Base-by-base conservation (phyloP, 352 stramenopile genomes). In the Pythium aristosporum region DNA sequence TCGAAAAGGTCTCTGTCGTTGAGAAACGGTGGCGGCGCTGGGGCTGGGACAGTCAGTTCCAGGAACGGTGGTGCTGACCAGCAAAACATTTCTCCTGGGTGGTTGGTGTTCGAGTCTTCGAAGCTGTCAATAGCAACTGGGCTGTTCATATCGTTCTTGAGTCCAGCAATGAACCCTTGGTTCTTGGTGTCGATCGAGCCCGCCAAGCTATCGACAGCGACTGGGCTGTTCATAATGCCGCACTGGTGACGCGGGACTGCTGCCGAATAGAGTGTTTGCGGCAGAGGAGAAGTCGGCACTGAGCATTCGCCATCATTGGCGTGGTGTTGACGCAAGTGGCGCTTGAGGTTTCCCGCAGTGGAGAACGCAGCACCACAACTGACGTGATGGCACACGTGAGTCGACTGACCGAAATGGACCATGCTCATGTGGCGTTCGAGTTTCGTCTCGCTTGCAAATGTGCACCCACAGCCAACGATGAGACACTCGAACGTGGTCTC, bases 351-450 rank as follows among this genome's bases (percentile, higher is more conserved):
- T 34, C 80, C 80, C 7, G 61, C 43, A 3, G 51, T 61, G 2
- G 51, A 61, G 52, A 67, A 67, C n/a, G 51, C 61, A 21, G 87
- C 85, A 53, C 75, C 71, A 52, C 83, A 92, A 48, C 66, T 66
- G 10, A 47, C 42, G 21, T 78, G 58, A 18, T 77, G 72, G 25
- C 61, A 67, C 20, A 43, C 2, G n/a, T 67, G 52, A 5, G 83
- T 77, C 57, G 88, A 79, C 56, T 85, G 76, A 15, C 80, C 79
- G 46, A 79, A 89, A 68, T 90, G 80, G 42, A 74, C 88, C 76
- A 89, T 92, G 50, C 21, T 47, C 28, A 89, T 77, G 66, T 92
- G 83, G 50, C 86, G 77, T 57, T 84, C 75, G 50, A 88, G 67
- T 43, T 82, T 89, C 61, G 81, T 82, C 54, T 87, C 84, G 61